Evolutionary conservation across 371 early-diverging fungal genomes (phyloP).

Genomic region (Apophysomyces trapeziformis): DNA sequence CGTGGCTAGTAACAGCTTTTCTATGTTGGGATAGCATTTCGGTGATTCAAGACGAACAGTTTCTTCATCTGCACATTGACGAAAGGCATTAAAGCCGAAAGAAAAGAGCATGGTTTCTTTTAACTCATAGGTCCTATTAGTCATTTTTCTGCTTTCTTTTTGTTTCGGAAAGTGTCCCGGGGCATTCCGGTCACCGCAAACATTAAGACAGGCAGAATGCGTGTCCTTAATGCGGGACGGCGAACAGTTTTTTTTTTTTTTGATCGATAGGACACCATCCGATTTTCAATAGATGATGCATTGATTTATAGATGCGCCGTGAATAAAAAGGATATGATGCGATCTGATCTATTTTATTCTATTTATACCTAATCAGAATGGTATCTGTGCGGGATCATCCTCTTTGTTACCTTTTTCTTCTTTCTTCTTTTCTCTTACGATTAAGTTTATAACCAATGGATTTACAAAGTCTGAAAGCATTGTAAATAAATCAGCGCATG

Average conservation of each 20-base stretch:
- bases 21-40: background rate
- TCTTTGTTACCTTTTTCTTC: background rate
- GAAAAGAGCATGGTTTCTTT: slow-evolving; percentile 16
- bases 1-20: slow-evolving; percentile 24
- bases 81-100: slow-evolving; percentile 44
- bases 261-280: too few species aligned
- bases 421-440: slow-evolving; percentile 10
- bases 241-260: too few species aligned
- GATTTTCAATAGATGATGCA: too few species aligned
- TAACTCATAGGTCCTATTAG: background rate
- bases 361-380: too few species aligned
- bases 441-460: background rate
- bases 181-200: too few species aligned
- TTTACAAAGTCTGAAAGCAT: background rate
- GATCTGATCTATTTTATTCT: too few species aligned
- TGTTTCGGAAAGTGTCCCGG: background rate
- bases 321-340: too few species aligned
- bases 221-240: too few species aligned
- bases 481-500: slow-evolving; percentile 3
- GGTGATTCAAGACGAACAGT: background rate
- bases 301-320: too few species aligned
- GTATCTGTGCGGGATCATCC: background rate
- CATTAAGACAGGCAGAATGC: too few species aligned
- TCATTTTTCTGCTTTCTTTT: background rate
- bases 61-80: slow-evolving; percentile 21